Evolutionary conservation across 331 rosid species (phyloP).

Genomic region (Rhamnella rubrinervis): DNA sequence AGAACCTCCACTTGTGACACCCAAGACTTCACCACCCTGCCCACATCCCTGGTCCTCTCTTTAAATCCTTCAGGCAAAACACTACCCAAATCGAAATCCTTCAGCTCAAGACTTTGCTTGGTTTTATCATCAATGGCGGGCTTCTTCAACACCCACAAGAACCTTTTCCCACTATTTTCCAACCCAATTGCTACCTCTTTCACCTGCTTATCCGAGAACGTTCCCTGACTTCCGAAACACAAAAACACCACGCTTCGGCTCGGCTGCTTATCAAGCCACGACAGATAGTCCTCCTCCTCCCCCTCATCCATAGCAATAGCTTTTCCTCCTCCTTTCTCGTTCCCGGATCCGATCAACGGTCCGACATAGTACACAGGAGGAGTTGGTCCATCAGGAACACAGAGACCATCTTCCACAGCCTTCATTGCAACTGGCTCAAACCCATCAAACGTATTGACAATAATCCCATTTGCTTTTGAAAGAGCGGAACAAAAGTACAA

Average conservation of each 20-base stretch:
- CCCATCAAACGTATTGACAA: slow-evolving; percentile 39
- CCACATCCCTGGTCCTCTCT: slow-evolving; percentile 20
- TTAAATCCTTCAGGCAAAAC: slow-evolving; percentile 23
- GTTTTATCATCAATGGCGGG: slow-evolving; percentile 27
- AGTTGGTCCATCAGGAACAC: slow-evolving; percentile 26
- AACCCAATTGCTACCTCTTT: slow-evolving; percentile 51
- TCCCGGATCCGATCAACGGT: slow-evolving; percentile 30
- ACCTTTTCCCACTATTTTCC: slow-evolving; percentile 52
- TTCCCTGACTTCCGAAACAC: slow-evolving; percentile 62
- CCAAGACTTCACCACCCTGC: slow-evolving; percentile 30
- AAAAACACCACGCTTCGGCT: slow-evolving; percentile 47
- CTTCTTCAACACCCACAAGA: slow-evolving; percentile 56
- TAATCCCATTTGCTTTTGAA: slow-evolving; percentile 33
- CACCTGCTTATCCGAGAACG: slow-evolving; percentile 37
- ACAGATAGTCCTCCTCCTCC: slow-evolving; percentile 24
- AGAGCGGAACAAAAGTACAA: slow-evolving; percentile 11
- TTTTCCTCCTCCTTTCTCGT: not conserved
- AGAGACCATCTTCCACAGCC: slow-evolving; percentile 26
- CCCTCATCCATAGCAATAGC: too few species aligned
- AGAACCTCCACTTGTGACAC: slow-evolving; percentile 24
- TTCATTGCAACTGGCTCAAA: slow-evolving; percentile 36
- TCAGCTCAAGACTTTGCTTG: not conserved
- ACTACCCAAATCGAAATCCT: slow-evolving; percentile 13
- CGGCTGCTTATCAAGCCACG: slow-evolving; percentile 56
- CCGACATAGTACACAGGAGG: slow-evolving; percentile 41